Conservation (phyloP, 768 basidiomycete species). For the Hygrocybe punicea region DNA sequence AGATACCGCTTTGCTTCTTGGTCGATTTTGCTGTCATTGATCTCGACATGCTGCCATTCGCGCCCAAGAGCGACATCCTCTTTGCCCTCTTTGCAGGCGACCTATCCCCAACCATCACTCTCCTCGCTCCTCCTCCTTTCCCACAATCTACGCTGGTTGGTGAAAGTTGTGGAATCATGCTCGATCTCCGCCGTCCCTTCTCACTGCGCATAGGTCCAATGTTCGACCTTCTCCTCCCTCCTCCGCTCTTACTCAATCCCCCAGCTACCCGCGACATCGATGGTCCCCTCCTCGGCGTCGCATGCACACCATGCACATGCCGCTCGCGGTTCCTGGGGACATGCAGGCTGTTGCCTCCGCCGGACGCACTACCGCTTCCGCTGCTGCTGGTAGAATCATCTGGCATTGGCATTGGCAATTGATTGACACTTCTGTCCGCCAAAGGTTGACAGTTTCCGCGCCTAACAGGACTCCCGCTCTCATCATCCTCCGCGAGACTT, state of each 20-base stretch:
- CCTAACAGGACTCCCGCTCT: constrained; percentile 40
- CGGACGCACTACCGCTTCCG: constrained; percentile 8
- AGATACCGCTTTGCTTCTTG: constrained; percentile 16
- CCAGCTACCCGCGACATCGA: constrained; percentile 39
- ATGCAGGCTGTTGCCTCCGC: constrained; percentile 22
- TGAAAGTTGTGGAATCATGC: constrained; percentile 71
- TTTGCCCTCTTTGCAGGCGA: constrained; percentile 58
- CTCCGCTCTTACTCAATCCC: constrained; percentile 27
- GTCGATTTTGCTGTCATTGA: constrained; percentile 28
- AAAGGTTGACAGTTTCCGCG: constrained; percentile 41
- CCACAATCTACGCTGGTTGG: constrained; percentile 39
- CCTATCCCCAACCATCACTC: constrained; percentile 35
- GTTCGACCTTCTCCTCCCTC: constrained; percentile 63
- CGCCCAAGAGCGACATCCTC: constrained; percentile 52
- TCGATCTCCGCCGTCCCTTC: constrained; percentile 70
- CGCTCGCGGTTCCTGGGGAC: constrained; percentile 42
- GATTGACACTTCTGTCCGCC: constrained; percentile 68
- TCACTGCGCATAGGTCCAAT: constrained; percentile 74
- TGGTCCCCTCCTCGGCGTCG: constrained; percentile 53
- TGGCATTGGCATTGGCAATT: constrained; percentile 28
- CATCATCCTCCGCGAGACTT: constrained; percentile 73
- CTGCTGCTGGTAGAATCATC: constrained; percentile 29
- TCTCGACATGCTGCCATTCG: constrained; percentile 30
- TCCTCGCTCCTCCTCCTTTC: constrained; percentile 26
- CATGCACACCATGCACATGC: constrained; percentile 24